Base-by-base conservation (phyloP, 148 eudicot species). In the Fallopia convolvulus region DNA sequence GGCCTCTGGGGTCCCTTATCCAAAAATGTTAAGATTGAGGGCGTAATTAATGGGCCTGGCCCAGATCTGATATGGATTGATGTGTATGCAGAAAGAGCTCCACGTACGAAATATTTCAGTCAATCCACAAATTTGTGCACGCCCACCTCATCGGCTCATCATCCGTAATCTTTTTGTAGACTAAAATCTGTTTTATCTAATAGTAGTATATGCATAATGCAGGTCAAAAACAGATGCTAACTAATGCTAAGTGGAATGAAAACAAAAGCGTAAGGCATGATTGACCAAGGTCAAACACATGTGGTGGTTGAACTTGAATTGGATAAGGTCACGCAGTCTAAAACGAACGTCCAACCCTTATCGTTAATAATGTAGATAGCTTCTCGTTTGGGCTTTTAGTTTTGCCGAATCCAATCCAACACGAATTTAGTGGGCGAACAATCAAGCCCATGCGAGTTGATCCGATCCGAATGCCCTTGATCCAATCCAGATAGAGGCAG, bases 291-390 rank as follows among this genome's bases (percentile, higher is more conserved):
- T 68, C 72, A 68, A 36, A 15, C 9, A 39, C 72, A 68, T 17
- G 72, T 36, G 42, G 42, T 39, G 30, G 30, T 26, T 26, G 3
- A 68, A 17, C 36, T 39, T 32, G 13, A 36, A 33, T 15, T 68
- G 46, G 72, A 68, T 68, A 68, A 68, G 44, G 15, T 42, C 46
- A 68, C 46, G 72, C 72, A 36, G 72, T 68, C 72, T 39, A 33
- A 5, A 33, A 33, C 44, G 44, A 68, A 68, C 44, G 4, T 13
- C 39, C 26, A 65, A 32, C 40, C n/a, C 33, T 12, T 26, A 20
- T 60, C 4, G 12, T 26, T 36, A 36, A 36, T 36, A 4, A 2
- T 4, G 68, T 65, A 1, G 56, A 15, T 6, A 7, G n/a, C 20
- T 21, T 1, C 11, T 58, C 66, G 13, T 6, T 23, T 63, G 39